These are phyloP conservation scores for Violaceomyces palustris DNA, from an alignment of 1,284 basidiomycete species.

Conservation along the genomic window DNA sequence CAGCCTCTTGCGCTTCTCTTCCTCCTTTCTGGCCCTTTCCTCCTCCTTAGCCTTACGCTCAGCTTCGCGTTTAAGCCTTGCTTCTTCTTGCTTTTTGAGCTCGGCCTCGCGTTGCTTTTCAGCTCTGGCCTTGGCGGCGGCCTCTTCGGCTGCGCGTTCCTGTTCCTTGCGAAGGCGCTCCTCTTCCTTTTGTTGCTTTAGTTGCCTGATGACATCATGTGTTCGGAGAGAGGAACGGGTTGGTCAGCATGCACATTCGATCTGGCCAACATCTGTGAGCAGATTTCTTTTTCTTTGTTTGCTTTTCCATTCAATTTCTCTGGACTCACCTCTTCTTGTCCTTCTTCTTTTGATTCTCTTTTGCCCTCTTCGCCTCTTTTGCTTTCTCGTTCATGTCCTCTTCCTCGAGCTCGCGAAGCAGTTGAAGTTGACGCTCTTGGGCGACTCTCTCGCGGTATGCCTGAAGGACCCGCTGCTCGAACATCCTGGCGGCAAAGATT, in stretches of 20 bases:
- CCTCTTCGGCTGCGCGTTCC: conserved; percentile 54
- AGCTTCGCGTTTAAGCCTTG: conserved; percentile 59
- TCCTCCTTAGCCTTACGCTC: conserved; percentile 58
- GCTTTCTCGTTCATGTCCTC: conserved; percentile 75
- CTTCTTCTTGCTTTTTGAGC: conserved; percentile 63
- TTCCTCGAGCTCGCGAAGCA: conserved; percentile 81
- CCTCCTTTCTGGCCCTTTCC: conserved; percentile 56
- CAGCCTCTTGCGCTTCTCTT: conserved; percentile 60
- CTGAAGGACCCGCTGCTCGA: conserved; percentile 91
- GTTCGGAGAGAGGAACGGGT: background rate
- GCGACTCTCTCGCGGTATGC: conserved; percentile 84
- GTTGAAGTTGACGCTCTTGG: conserved; percentile 77
- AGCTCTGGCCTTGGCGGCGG: conserved; percentile 63
- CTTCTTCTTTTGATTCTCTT: conserved; percentile 97
- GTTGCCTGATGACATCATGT: conserved; percentile 60
- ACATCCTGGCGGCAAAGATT: conserved; percentile 99
- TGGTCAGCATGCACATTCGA: no score
- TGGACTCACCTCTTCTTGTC: conserved; percentile 77
- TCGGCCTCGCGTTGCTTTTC: conserved; percentile 60
- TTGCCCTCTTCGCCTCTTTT: conserved; percentile 86
- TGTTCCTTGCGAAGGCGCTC: conserved; percentile 71
- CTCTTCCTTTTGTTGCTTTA: conserved; percentile 86
- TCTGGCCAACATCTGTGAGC: no score
- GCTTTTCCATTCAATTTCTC: conserved; percentile 63
- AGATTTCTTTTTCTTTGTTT: conserved; percentile 85